Evolutionary conservation across 2,329 filamentous ascomycete genomes (phyloP).

Genomic region (Cordyceps militaris): DNA sequence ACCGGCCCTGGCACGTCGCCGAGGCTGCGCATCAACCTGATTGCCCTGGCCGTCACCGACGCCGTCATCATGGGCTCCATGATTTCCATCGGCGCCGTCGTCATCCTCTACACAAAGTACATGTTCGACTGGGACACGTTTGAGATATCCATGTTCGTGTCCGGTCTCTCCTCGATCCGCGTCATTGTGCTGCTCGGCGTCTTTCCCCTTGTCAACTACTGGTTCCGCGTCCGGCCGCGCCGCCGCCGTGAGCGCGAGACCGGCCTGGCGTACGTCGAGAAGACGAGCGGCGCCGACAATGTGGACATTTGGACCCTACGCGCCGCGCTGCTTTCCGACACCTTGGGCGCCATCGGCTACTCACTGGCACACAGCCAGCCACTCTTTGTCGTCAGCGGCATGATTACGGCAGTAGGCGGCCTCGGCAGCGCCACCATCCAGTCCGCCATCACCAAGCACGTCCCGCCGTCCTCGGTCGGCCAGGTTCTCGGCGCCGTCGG

Average conservation of each 20-base stretch:
- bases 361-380: slow-evolving; percentile 53
- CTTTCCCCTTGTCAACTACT: slow-evolving; percentile 68
- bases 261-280: slow-evolving; percentile 33
- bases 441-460: slow-evolving; percentile 81
- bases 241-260: slow-evolving; percentile 32
- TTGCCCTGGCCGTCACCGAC: slow-evolving; percentile 73
- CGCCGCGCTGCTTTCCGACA: slow-evolving; percentile 66
- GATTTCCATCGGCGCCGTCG: slow-evolving; percentile 73
- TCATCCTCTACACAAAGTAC: slow-evolving; percentile 75
- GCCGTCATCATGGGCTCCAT: slow-evolving; percentile 73
- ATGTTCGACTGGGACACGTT: slow-evolving; percentile 77
- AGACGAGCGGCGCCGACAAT: slow-evolving; percentile 62
- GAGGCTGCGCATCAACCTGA: slow-evolving; percentile 68
- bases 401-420: slow-evolving; percentile 70
- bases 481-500: slow-evolving; percentile 85
- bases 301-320: slow-evolving; percentile 76
- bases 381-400: slow-evolving; percentile 64
- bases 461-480: slow-evolving; percentile 73
- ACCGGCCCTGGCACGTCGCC: slow-evolving; percentile 52
- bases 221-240: slow-evolving; percentile 56
- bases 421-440: slow-evolving; percentile 81
- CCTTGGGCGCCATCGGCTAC: slow-evolving; percentile 70
- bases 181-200: slow-evolving; percentile 68
- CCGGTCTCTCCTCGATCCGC: slow-evolving; percentile 67
- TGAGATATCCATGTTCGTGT: slow-evolving; percentile 75